Evolutionary conservation across 2,329 filamentous ascomycete genomes (phyloP).

Genomic region (Fusarium sp.): DNA sequence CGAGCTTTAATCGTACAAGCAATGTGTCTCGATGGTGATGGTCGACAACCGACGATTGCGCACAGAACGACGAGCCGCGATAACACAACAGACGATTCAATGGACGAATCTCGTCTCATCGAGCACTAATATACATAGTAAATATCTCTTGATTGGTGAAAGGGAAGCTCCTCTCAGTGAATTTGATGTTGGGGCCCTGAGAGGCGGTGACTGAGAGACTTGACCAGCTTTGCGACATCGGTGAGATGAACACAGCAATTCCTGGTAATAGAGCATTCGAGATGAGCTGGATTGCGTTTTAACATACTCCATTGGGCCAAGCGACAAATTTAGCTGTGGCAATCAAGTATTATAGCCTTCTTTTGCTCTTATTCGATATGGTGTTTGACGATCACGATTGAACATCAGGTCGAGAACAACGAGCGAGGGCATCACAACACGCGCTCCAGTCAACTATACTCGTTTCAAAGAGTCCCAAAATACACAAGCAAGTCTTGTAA

Average conservation of each 20-base stretch:
- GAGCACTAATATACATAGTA: accelerated
- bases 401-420: not conserved
- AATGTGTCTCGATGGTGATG: not conserved
- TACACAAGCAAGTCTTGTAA: accelerated
- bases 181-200: not conserved
- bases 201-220: too few relatives aligned
- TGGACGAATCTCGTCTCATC: accelerated
- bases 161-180: accelerated
- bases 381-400: not conserved
- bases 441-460: accelerated
- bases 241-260: not conserved
- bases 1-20: not conserved
- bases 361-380: not conserved
- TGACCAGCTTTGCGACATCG: not conserved
- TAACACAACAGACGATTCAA: too few relatives aligned
- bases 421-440: not conserved
- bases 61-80: not conserved
- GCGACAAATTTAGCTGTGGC: accelerated
- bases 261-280: not conserved
- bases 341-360: not conserved
- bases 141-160: accelerated
- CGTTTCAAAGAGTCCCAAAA: accelerated
- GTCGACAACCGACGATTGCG: not conserved
- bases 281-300: accelerated
- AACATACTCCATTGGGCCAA: accelerated